A percentile compares a stretch with the other conserved stretches of the same genome.
phyloP scores from a whole-genome alignment of 2,329 filamentous ascomycete species.

The Alternaria triticina region DNA sequence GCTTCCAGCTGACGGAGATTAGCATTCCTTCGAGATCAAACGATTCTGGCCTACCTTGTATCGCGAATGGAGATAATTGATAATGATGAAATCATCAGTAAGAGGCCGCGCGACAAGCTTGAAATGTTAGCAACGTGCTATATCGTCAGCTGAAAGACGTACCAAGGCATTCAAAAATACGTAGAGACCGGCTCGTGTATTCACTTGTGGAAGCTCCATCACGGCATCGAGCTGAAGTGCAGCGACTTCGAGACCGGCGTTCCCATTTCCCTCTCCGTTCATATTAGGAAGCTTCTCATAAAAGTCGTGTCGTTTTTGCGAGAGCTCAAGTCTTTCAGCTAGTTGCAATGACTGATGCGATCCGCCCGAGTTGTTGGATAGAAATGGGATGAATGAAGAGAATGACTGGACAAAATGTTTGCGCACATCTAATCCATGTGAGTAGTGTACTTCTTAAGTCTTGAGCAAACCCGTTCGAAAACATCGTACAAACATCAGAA shows the following conservation, averaged over 20 bases:
- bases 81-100: constrained; percentile 78
- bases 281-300: constrained; percentile 53
- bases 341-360: constrained; percentile 60
- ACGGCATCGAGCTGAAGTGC: constrained; percentile 62
- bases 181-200: constrained; percentile 82
- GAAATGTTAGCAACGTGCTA: constrained; percentile 38
- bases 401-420: constrained; percentile 43
- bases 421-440: constrained; percentile 32
- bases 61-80: constrained; percentile 81
- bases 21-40: constrained; percentile 25
- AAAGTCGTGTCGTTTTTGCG: constrained; percentile 51
- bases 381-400: constrained; percentile 43
- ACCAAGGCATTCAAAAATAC: constrained; percentile 84
- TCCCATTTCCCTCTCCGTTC: constrained; percentile 50
- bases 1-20: constrained; percentile 68
- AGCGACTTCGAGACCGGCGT: constrained; percentile 49
- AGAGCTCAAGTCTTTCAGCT: constrained; percentile 48
- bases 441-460: not conserved
- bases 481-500: not conserved
- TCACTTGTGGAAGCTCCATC: constrained; percentile 72
- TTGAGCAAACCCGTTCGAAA: not conserved
- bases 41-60: constrained; percentile 68
- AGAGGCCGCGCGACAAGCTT: constrained; percentile 84
- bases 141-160: constrained; percentile 38
- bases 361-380: constrained; percentile 61